Evolutionary conservation across 2,329 filamentous ascomycete species (phyloP).

Genomic region (Helotiales sp.): DNA sequence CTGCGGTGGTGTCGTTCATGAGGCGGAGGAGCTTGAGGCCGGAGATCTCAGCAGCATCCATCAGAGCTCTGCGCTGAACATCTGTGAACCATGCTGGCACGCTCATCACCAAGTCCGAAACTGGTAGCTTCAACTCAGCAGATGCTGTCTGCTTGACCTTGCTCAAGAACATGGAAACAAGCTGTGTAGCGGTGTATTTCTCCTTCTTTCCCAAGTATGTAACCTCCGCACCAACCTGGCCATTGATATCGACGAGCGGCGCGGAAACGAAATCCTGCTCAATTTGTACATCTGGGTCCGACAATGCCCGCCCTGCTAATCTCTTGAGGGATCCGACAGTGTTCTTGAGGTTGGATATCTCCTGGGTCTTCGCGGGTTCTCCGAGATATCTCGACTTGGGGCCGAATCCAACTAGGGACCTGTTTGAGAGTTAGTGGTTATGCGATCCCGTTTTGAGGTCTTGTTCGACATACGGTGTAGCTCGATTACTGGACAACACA

Average conservation of each 20-base stretch:
- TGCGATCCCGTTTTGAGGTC: neutral
- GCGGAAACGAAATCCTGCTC: conserved; percentile 92
- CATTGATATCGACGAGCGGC: conserved; percentile 83
- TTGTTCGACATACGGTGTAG: conserved; percentile 78
- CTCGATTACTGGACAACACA: conserved; percentile 56
- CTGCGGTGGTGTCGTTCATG: conserved; percentile 97
- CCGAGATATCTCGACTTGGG: conserved; percentile 92
- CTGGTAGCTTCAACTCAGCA: conserved; percentile 84
- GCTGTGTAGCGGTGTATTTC: conserved; percentile 90
- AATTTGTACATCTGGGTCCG: conserved; percentile 87
- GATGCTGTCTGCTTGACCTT: conserved; percentile 90
- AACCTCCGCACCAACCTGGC: conserved; percentile 93
- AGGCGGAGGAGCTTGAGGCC: conserved; percentile 89
- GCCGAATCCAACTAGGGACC: conserved; percentile 92
- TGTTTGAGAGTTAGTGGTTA: conserved; percentile 39
- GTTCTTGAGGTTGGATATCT: conserved; percentile 99
- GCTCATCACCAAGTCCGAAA: conserved; percentile 90
- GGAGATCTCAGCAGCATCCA: conserved; percentile 91
- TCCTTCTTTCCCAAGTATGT: conserved; percentile 93
- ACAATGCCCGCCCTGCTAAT: conserved; percentile 81
- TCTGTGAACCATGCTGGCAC: conserved; percentile 98
- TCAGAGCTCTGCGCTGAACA: conserved; percentile 80
- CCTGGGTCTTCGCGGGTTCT: conserved; percentile 95
- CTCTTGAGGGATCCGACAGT: conserved; percentile 92
- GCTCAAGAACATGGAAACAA: conserved; percentile 92